A percentile compares a stretch with the other conserved stretches of the same genome.
Conservation (phyloP, 2,329 filamentous ascomycete species). For the Fusarium napiforme region DNA sequence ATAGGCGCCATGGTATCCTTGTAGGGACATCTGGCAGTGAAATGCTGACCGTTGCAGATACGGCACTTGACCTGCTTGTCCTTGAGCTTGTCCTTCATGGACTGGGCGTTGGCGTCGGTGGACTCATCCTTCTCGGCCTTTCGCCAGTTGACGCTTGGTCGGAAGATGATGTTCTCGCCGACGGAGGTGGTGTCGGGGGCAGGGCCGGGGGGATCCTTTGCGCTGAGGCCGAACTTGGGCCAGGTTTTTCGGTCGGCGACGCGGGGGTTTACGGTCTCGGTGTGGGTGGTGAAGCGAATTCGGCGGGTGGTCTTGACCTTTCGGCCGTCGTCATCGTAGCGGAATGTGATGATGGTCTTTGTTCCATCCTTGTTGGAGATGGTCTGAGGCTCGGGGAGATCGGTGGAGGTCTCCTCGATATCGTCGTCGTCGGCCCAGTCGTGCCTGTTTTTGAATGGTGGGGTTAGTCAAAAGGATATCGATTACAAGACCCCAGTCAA, state of each 20-base stretch:
- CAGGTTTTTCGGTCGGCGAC: conserved; percentile 95
- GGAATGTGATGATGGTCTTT: conserved; percentile 92
- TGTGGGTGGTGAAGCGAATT: conserved; percentile 90
- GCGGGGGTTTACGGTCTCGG: conserved; percentile 94
- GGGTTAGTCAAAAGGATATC: conserved; percentile 50
- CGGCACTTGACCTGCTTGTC: conserved; percentile 99
- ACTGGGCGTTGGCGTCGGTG: conserved; percentile 77
- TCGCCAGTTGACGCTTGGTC: conserved; percentile 93
- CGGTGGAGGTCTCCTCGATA: conserved; percentile 75
- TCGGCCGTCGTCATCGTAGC: conserved; percentile 90
- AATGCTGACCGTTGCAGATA: conserved; percentile 99
- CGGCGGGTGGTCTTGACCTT: conserved; percentile 98
- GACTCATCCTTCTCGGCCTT: conserved; percentile 85
- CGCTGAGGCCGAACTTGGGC: conserved; percentile 91
- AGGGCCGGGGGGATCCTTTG: conserved; percentile 84
- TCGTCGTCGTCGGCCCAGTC: conserved; percentile 99
- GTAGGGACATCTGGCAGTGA: conserved; percentile 98
- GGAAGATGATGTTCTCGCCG: conserved; percentile 98
- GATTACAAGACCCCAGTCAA: conserved; percentile 24
- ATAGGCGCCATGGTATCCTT: conserved; percentile 99
- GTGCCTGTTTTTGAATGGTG: conserved; percentile 57
- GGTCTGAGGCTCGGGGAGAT: conserved; percentile 86
- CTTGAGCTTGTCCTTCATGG: conserved; percentile 85
- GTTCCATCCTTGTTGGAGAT: conserved; percentile 98
- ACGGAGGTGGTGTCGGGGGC: conserved; percentile 90